Percentiles rank a stretch among this genome's conserved stretches.
These are phyloP conservation scores for Scolecobasidium constrictum DNA, from an alignment of 2,329 filamentous ascomycete species.

Conservation along the genomic window DNA sequence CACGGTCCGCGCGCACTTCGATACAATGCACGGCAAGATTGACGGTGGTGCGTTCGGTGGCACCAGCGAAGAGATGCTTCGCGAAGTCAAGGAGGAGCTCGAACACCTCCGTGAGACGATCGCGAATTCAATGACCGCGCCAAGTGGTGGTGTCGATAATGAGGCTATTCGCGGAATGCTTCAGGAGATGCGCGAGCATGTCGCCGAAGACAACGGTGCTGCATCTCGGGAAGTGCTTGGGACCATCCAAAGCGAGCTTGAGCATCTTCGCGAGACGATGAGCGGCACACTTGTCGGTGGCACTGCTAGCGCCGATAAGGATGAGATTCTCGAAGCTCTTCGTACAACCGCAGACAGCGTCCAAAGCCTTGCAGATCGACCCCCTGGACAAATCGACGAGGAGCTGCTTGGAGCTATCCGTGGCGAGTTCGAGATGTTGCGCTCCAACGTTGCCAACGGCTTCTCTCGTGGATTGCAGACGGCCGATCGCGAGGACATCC, in stretches of 20 bases:
- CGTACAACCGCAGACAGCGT: slow-evolving; percentile 27
- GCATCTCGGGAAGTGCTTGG: slow-evolving; percentile 29
- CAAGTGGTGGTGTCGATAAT: background rate
- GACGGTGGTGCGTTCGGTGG: slow-evolving; percentile 23
- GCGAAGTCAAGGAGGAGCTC: slow-evolving; percentile 48
- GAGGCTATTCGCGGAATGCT: slow-evolving; percentile 43
- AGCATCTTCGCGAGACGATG: slow-evolving; percentile 31
- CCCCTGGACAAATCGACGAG: slow-evolving; percentile 25
- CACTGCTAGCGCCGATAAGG: slow-evolving; percentile 22
- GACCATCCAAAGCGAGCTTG: slow-evolving; percentile 32
- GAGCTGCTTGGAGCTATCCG: slow-evolving; percentile 43
- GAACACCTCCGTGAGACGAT: slow-evolving; percentile 49
- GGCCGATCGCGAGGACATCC: slow-evolving; percentile 36
- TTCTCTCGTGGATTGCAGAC: slow-evolving; percentile 11
- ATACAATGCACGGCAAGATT: slow-evolving; percentile 34
- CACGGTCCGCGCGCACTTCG: slow-evolving; percentile 43
- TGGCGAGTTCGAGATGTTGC: slow-evolving; percentile 37
- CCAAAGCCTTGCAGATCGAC: slow-evolving; percentile 18
- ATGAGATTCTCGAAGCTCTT: slow-evolving; percentile 30
- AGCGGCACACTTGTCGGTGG: slow-evolving; percentile 30
- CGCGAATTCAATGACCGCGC: slow-evolving; percentile 32
- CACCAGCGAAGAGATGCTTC: slow-evolving; percentile 34
- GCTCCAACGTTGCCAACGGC: background rate
- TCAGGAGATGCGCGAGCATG: slow-evolving; percentile 29
- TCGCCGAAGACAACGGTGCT: slow-evolving; percentile 27